A percentile compares a stretch with the other conserved stretches of the same genome.
Evolutionary conservation across 208 protist genomes (phyloP).

Genomic region (Acanthamoeba healyi): DNA sequence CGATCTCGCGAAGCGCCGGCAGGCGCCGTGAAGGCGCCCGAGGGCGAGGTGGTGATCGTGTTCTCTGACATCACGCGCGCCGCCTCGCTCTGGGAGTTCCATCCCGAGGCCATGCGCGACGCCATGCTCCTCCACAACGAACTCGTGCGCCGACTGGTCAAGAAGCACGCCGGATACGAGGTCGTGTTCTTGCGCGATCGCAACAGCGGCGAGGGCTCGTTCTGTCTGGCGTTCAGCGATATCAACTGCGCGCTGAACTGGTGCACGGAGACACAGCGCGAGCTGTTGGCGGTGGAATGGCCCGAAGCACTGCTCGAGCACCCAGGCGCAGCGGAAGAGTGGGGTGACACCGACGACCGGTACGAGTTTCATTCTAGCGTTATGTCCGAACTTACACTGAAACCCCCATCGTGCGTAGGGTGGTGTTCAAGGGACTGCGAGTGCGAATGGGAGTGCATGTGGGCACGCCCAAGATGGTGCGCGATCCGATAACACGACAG

Average conservation of each 20-base stretch:
- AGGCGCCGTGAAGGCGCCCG: neutral
- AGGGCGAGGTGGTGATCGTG: constrained; percentile 61
- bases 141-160: neutral
- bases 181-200: constrained; percentile 53
- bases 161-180: constrained; percentile 58
- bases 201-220: constrained; percentile 61
- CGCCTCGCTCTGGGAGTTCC: constrained; percentile 51
- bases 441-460: constrained; percentile 59
- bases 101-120: constrained; percentile 47
- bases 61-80: constrained; percentile 63
- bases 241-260: neutral
- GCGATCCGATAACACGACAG: constrained; percentile 35
- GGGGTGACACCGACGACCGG: constrained; percentile 62
- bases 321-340: constrained; percentile 44
- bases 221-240: constrained; percentile 41
- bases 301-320: constrained; percentile 56
- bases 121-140: constrained; percentile 50
- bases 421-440: constrained; percentile 56
- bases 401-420: neutral
- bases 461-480: neutral
- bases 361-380: too few relatives aligned
- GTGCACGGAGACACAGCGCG: constrained; percentile 13
- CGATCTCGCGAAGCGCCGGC: neutral
- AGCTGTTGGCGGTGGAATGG: constrained; percentile 31
- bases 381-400: neutral